A percentile compares a stretch with the other conserved stretches of the same genome.
Conservation (phyloP, 805 yeast species). For the Blastobotrys parvus region DNA sequence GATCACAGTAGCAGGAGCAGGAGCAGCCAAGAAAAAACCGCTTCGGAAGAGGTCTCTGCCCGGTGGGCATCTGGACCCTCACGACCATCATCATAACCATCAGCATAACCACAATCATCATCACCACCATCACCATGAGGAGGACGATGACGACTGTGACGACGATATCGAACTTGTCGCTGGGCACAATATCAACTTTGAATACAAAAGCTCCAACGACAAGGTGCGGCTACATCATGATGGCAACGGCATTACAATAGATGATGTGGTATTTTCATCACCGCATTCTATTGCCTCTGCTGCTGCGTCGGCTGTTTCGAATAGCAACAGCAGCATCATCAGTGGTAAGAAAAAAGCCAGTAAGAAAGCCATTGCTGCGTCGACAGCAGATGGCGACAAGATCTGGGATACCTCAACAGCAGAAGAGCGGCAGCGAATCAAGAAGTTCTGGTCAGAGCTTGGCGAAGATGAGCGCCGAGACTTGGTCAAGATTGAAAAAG, state of each 20-base stretch:
- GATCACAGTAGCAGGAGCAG: slow-evolving; percentile 13
- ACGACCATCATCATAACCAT: too few relatives aligned
- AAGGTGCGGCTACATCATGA: slow-evolving; percentile 30
- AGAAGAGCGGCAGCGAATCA: slow-evolving; percentile 45
- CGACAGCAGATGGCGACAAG: slow-evolving; percentile 15
- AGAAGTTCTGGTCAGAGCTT: slow-evolving; percentile 59
- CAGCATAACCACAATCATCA: not conserved
- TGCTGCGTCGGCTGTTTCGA: slow-evolving; percentile 15
- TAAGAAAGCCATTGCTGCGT: not conserved
- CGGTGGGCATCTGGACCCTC: too few relatives aligned
- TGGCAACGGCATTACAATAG: slow-evolving; percentile 61
- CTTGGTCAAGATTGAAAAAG: slow-evolving; percentile 58
- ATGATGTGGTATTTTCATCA: slow-evolving; percentile 20
- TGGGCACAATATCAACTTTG: slow-evolving; percentile 29
- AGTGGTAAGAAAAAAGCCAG: slow-evolving; percentile 4
- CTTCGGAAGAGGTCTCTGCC: not conserved
- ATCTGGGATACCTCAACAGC: slow-evolving; percentile 38
- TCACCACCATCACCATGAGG: slow-evolving; percentile 3
- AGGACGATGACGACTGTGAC: slow-evolving; percentile 11
- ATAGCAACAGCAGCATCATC: not conserved
- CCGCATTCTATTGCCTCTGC: slow-evolving; percentile 23
- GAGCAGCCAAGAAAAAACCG: not conserved
- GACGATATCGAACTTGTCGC: slow-evolving; percentile 17
- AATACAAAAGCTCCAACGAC: slow-evolving; percentile 15
- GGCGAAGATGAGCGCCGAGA: slow-evolving; percentile 50